Base-by-base conservation (phyloP, 306 rosid genomes). In the Lupinus albus region DNA sequence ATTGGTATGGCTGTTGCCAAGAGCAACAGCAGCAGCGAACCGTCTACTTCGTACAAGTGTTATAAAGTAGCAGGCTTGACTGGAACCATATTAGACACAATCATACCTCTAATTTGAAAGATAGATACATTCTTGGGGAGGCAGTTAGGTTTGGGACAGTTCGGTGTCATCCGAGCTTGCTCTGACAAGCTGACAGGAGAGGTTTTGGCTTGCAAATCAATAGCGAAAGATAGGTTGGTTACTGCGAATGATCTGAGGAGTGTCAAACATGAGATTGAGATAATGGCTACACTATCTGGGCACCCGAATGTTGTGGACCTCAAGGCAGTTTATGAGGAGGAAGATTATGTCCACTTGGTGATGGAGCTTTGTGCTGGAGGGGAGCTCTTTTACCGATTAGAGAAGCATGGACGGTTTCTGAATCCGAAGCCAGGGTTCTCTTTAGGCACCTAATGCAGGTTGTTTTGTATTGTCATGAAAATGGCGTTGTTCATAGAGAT, bases 351-450 rank as follows among this genome's bases (percentile, higher is more conserved):
- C 71, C 96, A 90, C 74, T 79, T 90, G 85, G 89, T 87, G 76
- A 90, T 90, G 96, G 96, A 90, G 80, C 96, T 90, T 80, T 90
- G 96, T 71, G 96, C 96, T 10, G 96, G 96, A 60, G 95, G 96
- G 32, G 96, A 90, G 79, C 80, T 90, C 52, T 87, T 90, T 80
- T 92, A 87, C 75, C 79, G 79, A 54, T 72, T 90, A 54, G 92
- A 90, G 84, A 84, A 90, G 83, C 80, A 85, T 1, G 96, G 96
- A 5, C 68, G 84, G 61, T 87, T 90, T 81, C 84, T 0, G 92
- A 90, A 77, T 77, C 84, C 0, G 92, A 87, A 38, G 92, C 92
- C 1, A 79, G 85, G 79, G 88, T 87, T 84, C 72, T 88, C 55
- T 90, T 90, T 54, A 79, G 84, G 88, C 89, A 90, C 70, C 82